Conservation (phyloP, 1,139 yeast genomes). For the Diutina ranongensis region DNA sequence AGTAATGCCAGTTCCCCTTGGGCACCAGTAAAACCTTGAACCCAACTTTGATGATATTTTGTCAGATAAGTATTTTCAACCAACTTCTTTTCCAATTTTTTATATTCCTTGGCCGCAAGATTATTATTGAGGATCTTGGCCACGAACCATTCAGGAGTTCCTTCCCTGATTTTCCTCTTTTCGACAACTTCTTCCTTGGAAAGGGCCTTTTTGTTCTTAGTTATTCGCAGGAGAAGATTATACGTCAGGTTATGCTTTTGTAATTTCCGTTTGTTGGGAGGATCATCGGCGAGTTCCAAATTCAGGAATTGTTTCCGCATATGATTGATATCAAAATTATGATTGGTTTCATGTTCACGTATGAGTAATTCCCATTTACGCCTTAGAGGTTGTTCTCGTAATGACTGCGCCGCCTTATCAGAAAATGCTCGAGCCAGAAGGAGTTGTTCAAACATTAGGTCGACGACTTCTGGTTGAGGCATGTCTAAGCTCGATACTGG, state of each 20-base stretch:
- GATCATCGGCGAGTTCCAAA: background rate
- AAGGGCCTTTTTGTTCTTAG: background rate
- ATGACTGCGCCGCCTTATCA: constrained; percentile 14
- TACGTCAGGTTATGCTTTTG: background rate
- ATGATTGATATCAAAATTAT: constrained; percentile 19
- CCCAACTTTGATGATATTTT: constrained; percentile 17
- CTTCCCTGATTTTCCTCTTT: constrained; percentile 17
- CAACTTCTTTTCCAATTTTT: constrained; percentile 25
- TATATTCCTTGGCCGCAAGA: constrained; percentile 23
- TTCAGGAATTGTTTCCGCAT: constrained; percentile 2
- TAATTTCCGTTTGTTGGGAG: background rate
- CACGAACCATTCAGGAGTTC: constrained; percentile 35
- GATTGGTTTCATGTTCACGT: constrained; percentile 29
- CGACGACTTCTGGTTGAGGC: constrained; percentile 27
- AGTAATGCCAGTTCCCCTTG: constrained; percentile 38
- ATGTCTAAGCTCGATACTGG: constrained; percentile 12
- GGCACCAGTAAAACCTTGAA: constrained; percentile 21
- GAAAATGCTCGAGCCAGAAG: constrained; percentile 29
- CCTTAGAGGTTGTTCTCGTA: constrained; percentile 14
- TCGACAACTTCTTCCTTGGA: constrained; percentile 4
- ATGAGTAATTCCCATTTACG: constrained; percentile 38
- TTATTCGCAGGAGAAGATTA: background rate
- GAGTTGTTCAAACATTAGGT: constrained; percentile 26
- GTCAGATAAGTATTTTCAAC: constrained; percentile 9
- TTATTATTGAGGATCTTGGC: constrained; percentile 25